Base-by-base conservation (phyloP, 805 yeast species). In the Wickerhamomyces mucosus region DNA sequence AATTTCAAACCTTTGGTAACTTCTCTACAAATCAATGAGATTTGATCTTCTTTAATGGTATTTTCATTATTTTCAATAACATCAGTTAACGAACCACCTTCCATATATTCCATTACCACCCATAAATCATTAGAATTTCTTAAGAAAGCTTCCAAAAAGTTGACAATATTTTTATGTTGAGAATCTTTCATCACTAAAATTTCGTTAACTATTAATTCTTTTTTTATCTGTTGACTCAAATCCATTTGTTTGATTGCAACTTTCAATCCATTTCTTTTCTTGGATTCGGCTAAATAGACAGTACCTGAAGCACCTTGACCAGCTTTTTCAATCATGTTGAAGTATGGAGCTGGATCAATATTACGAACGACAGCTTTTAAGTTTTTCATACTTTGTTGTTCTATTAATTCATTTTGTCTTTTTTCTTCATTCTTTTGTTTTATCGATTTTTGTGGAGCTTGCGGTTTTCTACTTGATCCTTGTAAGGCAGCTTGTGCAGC, bases 231-330 rank as follows among this genome's bases (percentile, higher is more conserved):
- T 46, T 79, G 80, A 43, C 83, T 94, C 33, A 92, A 61, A 47
- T 85, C 85, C 95, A 92, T 92, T 61, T 92, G 96, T 54, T 92
- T 92, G 45, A 92, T 83, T 7, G 99, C 99, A 23, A 92, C 96
- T 30, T 75, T 65, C 19, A 61, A 13, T 8, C 26, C 60, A 34
- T 65, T 63, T 15, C 67, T 65, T 13, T 68, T 67, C 21, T 58
- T 51, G 42, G 77, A 81, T 45, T 77, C 72, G 0, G 96, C 96
- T 19, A 92, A 84, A 48, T 78, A 92, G 19, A 92, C 99, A 24
- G 95, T 95, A 33, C 98, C 99, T 12, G 94, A 79, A 0, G 98
- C 98, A 50, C 99, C 98, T 60, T 92, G 98, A 1, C 99, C 99
- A 41, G 92, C 79, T 55, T 89, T 88, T 23, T 72, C 67, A 39